Conservation (phyloP, 306 rosid species). For the Casuarina cunninghamiana region DNA sequence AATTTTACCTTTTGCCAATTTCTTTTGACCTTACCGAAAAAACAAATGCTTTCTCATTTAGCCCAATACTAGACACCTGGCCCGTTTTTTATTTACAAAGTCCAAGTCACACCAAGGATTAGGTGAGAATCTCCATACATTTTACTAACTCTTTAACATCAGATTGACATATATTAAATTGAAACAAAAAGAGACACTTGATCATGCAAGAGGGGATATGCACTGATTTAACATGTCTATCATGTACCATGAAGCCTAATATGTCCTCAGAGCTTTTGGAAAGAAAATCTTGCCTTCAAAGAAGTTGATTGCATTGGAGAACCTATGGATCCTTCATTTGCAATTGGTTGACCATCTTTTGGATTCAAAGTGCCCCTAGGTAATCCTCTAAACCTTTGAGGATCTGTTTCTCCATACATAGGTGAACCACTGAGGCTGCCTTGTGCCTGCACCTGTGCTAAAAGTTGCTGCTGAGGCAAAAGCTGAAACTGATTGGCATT, state of each 20-base stretch:
- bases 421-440: slow-evolving; percentile 62
- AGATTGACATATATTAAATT: neutral
- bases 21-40: neutral
- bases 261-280: slow-evolving; percentile 3
- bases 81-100: neutral
- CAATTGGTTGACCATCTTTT: slow-evolving; percentile 70
- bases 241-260: slow-evolving; percentile 6
- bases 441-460: slow-evolving; percentile 88
- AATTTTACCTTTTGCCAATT: neutral
- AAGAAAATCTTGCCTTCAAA: slow-evolving; percentile 55
- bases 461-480: slow-evolving; percentile 76
- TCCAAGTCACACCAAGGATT: neutral
- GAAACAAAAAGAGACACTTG: neutral
- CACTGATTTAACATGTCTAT: slow-evolving; percentile 7
- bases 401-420: slow-evolving; percentile 79
- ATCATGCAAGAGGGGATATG: slow-evolving; percentile 9
- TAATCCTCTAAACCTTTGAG: slow-evolving; percentile 73
- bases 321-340: slow-evolving; percentile 81
- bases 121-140: neutral
- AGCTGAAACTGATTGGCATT: slow-evolving; percentile 82
- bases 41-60: neutral
- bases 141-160: neutral
- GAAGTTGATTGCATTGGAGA: slow-evolving; percentile 92
- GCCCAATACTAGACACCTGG: neutral
- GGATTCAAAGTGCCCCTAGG: slow-evolving; percentile 64